Evolutionary conservation across 2,329 filamentous ascomycete genomes (phyloP).

Genomic region (Furcasterigmium sp.): DNA sequence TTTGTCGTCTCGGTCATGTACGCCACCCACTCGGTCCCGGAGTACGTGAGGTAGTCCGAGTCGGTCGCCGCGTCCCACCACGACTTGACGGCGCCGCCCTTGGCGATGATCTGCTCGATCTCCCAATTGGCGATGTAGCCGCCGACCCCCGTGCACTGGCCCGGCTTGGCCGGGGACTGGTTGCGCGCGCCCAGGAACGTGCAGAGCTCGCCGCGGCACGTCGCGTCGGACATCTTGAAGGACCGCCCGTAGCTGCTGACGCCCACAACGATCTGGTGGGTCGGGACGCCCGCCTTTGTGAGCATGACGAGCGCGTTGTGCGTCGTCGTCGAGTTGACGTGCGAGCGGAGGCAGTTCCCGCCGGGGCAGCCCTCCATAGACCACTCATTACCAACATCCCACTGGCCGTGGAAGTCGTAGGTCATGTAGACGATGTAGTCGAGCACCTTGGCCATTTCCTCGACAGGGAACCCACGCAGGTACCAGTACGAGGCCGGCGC

Average conservation of each 20-base stretch:
- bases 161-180: conserved; percentile 17
- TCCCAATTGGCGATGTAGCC: conserved; percentile 24
- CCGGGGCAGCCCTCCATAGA: conserved; percentile 3
- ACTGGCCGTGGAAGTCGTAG: conserved; percentile 22
- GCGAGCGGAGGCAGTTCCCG: background rate
- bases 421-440: conserved; percentile 31
- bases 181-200: conserved; percentile 15
- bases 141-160: conserved; percentile 15
- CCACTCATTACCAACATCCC: conserved; percentile 18
- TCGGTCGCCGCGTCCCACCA: conserved; percentile 13
- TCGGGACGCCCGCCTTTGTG: conserved; percentile 24
- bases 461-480: conserved; percentile 26
- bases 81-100: background rate
- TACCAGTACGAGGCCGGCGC: conserved; percentile 34
- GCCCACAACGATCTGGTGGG: conserved; percentile 24
- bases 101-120: conserved; percentile 17
- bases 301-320: conserved; percentile 20
- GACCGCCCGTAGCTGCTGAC: conserved; percentile 25
- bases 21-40: conserved; percentile 20
- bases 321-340: conserved; percentile 1
- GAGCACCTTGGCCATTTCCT: conserved; percentile 19
- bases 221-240: conserved; percentile 22
- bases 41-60: conserved; percentile 16
- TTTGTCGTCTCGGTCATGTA: conserved; percentile 21
- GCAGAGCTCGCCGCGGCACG: conserved; percentile 19